These are phyloP conservation scores for Torrubiella hemipterigena DNA, from an alignment of 2,329 filamentous ascomycete species.

Conservation along the genomic window DNA sequence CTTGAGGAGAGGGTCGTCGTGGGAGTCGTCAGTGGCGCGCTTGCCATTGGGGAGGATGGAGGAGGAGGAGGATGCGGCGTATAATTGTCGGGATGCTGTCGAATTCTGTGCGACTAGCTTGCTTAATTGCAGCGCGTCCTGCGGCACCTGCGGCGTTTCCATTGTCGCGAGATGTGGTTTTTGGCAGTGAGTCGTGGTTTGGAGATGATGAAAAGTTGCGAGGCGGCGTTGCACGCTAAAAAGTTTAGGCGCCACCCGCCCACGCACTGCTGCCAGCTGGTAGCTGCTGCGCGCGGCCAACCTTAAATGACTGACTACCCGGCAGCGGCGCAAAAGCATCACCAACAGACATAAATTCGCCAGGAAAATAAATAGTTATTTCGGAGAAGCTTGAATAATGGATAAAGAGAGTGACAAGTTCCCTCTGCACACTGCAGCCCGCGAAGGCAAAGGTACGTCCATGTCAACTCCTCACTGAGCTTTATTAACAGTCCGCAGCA, in stretches of 20 bases:
- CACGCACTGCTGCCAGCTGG: not conserved
- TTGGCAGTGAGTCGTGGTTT: not conserved
- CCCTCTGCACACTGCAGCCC: slow-evolving; percentile 75
- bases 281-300: not conserved
- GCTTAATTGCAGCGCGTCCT: slow-evolving; percentile 21
- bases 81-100: slow-evolving; percentile 18
- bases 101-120: slow-evolving; percentile 23
- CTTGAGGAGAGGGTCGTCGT: slow-evolving; percentile 21
- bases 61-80: slow-evolving; percentile 13
- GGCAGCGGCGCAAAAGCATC: not conserved
- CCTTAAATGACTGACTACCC: not conserved
- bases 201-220: slow-evolving; percentile 3
- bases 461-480: not conserved
- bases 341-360: not conserved
- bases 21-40: slow-evolving; percentile 24
- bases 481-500: slow-evolving; percentile 30
- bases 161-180: slow-evolving; percentile 10
- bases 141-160: slow-evolving; percentile 19
- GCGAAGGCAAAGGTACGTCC: slow-evolving; percentile 66
- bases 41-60: slow-evolving; percentile 16
- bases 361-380: no score
- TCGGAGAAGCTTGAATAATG: no score
- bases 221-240: slow-evolving; percentile 1
- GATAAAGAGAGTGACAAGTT: slow-evolving; percentile 47
- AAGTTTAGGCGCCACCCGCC: not conserved